Percentiles rank a stretch among this genome's conserved stretches.
phyloP scores from a whole-genome alignment of 768 basidiomycete species.

The Coprinopsis strossmayeri region DNA sequence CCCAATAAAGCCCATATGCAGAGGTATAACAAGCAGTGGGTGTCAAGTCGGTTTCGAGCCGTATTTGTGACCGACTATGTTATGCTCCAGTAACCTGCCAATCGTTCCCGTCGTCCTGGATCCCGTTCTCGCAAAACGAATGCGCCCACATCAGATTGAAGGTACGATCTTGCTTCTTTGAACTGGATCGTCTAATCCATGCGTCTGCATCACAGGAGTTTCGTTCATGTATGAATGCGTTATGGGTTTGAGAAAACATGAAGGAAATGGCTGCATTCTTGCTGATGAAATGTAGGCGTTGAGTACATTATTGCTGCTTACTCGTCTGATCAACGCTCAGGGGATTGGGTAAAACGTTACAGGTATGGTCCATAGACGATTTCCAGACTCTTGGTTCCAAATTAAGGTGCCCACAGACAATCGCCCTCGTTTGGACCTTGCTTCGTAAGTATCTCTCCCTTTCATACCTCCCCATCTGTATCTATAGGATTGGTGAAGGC shows the following conservation, averaged over 20 bases:
- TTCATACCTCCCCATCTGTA: background rate
- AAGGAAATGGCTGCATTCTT: conserved; percentile 90
- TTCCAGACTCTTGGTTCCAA: background rate
- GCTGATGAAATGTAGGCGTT: conserved; percentile 88
- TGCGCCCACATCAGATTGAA: conserved; percentile 89
- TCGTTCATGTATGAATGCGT: conserved; percentile 93
- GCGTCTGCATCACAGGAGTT: too few species aligned
- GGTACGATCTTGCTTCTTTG: conserved; percentile 46
- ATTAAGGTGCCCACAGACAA: conserved; percentile 55
- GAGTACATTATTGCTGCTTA: conserved; percentile 9
- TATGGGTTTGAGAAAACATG: conserved; percentile 89
- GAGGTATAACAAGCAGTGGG: conserved; percentile 66
- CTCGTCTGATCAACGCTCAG: conserved; percentile 22
- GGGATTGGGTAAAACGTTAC: conserved; percentile 97
- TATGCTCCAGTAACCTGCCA: conserved; percentile 42
- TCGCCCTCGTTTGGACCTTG: conserved; percentile 88
- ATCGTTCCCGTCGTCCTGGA: conserved; percentile 85
- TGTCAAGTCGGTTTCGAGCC: conserved; percentile 1
- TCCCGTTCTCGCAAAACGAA: conserved; percentile 65
- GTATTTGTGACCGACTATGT: conserved; percentile 7
- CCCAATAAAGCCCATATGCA: conserved; percentile 63
- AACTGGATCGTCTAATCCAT: too few species aligned
- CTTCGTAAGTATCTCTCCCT: conserved; percentile 51
- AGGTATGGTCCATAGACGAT: conserved; percentile 31
- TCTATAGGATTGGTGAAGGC: conserved; percentile 34